Conservation (phyloP, 768 basidiomycete genomes). For the Gloeopeniophorella convolvens region DNA sequence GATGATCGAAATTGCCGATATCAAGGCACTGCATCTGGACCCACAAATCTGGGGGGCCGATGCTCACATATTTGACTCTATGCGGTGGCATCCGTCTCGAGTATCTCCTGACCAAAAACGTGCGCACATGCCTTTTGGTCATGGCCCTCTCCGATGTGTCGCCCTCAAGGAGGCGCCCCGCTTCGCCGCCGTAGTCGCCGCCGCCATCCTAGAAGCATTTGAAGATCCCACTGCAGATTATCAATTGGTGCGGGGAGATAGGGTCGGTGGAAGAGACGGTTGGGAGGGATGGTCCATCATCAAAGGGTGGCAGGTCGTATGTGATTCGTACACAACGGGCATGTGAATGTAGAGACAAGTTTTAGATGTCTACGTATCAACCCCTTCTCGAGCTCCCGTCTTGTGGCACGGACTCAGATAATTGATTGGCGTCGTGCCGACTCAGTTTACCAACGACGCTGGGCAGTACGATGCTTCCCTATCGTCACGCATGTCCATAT, state of each 20-base stretch:
- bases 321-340: too few species aligned
- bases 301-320: too few species aligned
- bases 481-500: too few species aligned
- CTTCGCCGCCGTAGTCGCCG: conserved; percentile 43
- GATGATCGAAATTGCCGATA: conserved; percentile 23
- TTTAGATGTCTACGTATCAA: too few species aligned
- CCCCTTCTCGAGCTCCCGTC: too few species aligned
- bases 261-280: conserved; percentile 34
- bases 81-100: conserved; percentile 32
- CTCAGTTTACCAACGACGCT: too few species aligned
- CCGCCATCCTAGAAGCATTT: conserved; percentile 34
- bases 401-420: too few species aligned
- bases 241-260: conserved; percentile 21
- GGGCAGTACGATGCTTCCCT: too few species aligned
- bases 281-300: conserved; percentile 40
- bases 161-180: conserved; percentile 46
- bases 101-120: conserved; percentile 19
- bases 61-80: conserved; percentile 38
- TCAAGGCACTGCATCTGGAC: conserved; percentile 23
- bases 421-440: too few species aligned
- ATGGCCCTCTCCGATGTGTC: conserved; percentile 40
- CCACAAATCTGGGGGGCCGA: conserved; percentile 33
- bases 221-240: conserved; percentile 27
- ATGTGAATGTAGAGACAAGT: too few species aligned
- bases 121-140: conserved; percentile 41